Conservation (phyloP, 2,329 filamentous ascomycete genomes). For the Calonectria ilicicola region DNA sequence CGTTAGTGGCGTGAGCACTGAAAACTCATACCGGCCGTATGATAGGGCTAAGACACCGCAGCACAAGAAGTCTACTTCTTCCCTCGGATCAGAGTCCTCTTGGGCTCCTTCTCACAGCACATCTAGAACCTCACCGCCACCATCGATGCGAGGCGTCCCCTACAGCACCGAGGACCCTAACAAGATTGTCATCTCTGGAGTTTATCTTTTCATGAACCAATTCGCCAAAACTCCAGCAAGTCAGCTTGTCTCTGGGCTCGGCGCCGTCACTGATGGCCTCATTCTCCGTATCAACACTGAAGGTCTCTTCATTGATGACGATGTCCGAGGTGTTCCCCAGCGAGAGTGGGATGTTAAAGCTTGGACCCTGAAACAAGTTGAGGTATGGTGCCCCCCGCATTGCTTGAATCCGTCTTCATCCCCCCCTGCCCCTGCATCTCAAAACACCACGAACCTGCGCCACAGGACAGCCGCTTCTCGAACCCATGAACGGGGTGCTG, state of each 20-base stretch:
- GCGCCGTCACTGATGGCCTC: constrained; percentile 89
- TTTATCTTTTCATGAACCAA: constrained; percentile 92
- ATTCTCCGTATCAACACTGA: constrained; percentile 93
- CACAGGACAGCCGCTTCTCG: constrained; percentile 61
- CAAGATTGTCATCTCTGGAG: constrained; percentile 95
- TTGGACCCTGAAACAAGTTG: constrained; percentile 94
- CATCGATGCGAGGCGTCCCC: constrained; percentile 78
- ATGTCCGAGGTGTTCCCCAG: constrained; percentile 90
- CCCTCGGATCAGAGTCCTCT: constrained; percentile 81
- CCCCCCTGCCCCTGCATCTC: constrained; percentile 53
- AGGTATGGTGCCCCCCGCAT: constrained; percentile 84
- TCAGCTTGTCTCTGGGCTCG: constrained; percentile 86
- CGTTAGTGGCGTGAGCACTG: constrained; percentile 68
- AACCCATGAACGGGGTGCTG: constrained; percentile 61
- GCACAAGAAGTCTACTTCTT: constrained; percentile 75
- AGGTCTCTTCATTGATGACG: constrained; percentile 97
- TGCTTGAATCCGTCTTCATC: constrained; percentile 61
- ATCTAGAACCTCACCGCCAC: constrained; percentile 84
- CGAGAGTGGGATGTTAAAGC: constrained; percentile 99
- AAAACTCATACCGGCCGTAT: constrained; percentile 83
- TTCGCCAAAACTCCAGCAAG: constrained; percentile 91
- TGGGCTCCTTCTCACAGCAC: constrained; percentile 90
- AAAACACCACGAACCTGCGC: constrained; percentile 54
- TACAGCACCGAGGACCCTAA: constrained; percentile 92
- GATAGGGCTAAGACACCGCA: constrained; percentile 72